Percentiles rank a stretch among this genome's conserved stretches.
phyloP scores from a whole-genome alignment of 805 yeast genomes.

The Starmerella davenportii region DNA sequence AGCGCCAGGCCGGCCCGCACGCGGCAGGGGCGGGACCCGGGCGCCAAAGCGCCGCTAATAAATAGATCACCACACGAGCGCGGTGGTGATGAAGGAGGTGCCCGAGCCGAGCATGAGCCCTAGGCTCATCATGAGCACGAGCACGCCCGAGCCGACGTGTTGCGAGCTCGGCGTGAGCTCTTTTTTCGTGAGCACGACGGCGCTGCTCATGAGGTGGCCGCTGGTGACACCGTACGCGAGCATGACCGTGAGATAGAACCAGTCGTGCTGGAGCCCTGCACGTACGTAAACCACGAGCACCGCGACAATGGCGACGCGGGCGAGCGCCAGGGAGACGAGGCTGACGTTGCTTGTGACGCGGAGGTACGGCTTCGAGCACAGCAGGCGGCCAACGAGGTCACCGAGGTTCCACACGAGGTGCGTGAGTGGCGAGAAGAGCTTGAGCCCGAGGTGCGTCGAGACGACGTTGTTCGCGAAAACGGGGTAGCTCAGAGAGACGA shows the following conservation, averaged over 20 bases:
- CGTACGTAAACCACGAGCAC: slow-evolving; percentile 53
- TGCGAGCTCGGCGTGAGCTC: slow-evolving; percentile 47
- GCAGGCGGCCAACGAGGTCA: slow-evolving; percentile 60
- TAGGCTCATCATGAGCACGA: slow-evolving; percentile 56
- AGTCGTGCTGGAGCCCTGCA: slow-evolving; percentile 23
- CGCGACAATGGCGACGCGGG: slow-evolving; percentile 45
- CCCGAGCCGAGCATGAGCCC: slow-evolving; percentile 72
- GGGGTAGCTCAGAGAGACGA: slow-evolving; percentile 65
- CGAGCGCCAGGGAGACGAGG: slow-evolving; percentile 37
- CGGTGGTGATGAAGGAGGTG: slow-evolving; percentile 43
- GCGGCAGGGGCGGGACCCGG: no score
- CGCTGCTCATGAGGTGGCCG: slow-evolving; percentile 67
- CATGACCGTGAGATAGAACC: slow-evolving; percentile 48
- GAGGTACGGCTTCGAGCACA: slow-evolving; percentile 33
- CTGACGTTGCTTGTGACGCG: slow-evolving; percentile 29
- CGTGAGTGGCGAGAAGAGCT: slow-evolving; percentile 53
- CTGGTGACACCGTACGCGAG: slow-evolving; percentile 69
- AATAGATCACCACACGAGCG: slow-evolving; percentile 20
- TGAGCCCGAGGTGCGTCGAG: slow-evolving; percentile 27
- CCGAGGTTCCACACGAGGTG: slow-evolving; percentile 81
- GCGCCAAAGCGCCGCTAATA: no score
- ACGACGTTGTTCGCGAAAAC: slow-evolving; percentile 65
- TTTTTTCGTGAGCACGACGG: slow-evolving; percentile 58
- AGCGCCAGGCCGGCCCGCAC: no score
- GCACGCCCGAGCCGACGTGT: slow-evolving; percentile 89